Evolutionary conservation across 768 basidiomycete species (phyloP).

Genomic region (Cystofilobasidium ferigula): DNA sequence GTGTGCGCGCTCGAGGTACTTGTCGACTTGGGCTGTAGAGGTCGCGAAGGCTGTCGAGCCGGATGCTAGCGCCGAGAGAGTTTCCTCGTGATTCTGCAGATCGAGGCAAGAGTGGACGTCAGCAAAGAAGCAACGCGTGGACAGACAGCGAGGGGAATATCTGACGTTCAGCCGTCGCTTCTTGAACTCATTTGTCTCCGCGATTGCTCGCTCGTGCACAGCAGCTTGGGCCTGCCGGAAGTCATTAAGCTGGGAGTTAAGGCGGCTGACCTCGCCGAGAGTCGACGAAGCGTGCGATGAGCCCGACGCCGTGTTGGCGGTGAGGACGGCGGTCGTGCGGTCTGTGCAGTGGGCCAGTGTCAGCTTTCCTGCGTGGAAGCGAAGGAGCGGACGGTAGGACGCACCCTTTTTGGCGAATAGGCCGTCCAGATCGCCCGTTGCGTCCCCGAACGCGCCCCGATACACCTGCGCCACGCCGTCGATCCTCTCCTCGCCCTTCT

Average conservation of each 20-base stretch:
- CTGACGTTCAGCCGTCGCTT: neutral
- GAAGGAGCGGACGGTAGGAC: constrained; percentile 28
- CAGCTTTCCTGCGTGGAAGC: constrained; percentile 15
- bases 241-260: neutral
- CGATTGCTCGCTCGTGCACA: neutral
- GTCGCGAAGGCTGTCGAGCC: neutral
- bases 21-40: neutral
- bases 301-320: constrained; percentile 56
- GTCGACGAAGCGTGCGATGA: constrained; percentile 47
- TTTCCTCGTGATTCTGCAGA: neutral
- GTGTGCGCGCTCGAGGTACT: constrained; percentile 1
- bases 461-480: constrained; percentile 62
- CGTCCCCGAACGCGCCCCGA: constrained; percentile 56
- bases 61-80: neutral
- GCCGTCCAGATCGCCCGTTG: constrained; percentile 55
- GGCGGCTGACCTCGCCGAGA: neutral
- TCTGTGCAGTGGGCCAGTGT: constrained; percentile 42
- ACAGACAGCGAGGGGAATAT: neutral
- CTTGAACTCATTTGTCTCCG: neutral
- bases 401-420: constrained; percentile 76
- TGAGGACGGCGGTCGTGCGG: constrained; percentile 56
- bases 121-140: neutral
- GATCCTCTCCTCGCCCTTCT: constrained; percentile 58
- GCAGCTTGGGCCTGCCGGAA: neutral
- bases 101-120: neutral